phyloP scores from a whole-genome alignment of 208 protist species.

The Trypanosoma conorhini region DNA sequence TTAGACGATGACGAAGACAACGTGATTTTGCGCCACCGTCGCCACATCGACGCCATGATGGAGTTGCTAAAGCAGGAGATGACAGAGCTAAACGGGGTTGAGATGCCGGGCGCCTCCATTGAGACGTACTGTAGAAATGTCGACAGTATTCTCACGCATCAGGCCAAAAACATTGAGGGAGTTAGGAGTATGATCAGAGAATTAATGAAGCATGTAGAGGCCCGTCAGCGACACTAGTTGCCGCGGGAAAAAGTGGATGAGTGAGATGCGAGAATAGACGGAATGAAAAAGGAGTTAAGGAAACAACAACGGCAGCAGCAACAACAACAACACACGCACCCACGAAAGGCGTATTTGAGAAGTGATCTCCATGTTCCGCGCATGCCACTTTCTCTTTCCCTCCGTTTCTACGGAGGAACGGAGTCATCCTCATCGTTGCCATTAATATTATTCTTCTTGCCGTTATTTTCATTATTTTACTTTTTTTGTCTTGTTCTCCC shows the following conservation, averaged over 20 bases:
- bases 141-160: slow-evolving; percentile 68
- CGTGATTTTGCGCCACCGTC: slow-evolving; percentile 86
- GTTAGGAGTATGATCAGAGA: slow-evolving; percentile 77
- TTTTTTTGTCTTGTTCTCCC: slow-evolving; percentile 15
- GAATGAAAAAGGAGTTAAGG: slow-evolving; percentile 29
- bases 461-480: slow-evolving; percentile 7
- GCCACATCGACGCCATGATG: slow-evolving; percentile 95
- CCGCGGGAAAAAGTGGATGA: neutral
- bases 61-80: slow-evolving; percentile 93
- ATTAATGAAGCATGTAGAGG: slow-evolving; percentile 56
- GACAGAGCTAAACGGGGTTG: slow-evolving; percentile 89
- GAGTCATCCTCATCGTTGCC: neutral
- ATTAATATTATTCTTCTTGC: neutral
- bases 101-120: slow-evolving; percentile 89
- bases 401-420: neutral
- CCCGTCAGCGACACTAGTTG: slow-evolving; percentile 28
- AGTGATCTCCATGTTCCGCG: neutral
- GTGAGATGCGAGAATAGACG: slow-evolving; percentile 1
- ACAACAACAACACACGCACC: too few relatives aligned
- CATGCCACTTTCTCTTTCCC: neutral
- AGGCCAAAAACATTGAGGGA: slow-evolving; percentile 76
- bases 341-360: slow-evolving; percentile 1
- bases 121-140: slow-evolving; percentile 89
- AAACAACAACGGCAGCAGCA: too few relatives aligned
- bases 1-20: slow-evolving; percentile 92